These are phyloP conservation scores for Sugiyamaella lignohabitans DNA, from an alignment of 805 yeast species.

Conservation along the genomic window DNA sequence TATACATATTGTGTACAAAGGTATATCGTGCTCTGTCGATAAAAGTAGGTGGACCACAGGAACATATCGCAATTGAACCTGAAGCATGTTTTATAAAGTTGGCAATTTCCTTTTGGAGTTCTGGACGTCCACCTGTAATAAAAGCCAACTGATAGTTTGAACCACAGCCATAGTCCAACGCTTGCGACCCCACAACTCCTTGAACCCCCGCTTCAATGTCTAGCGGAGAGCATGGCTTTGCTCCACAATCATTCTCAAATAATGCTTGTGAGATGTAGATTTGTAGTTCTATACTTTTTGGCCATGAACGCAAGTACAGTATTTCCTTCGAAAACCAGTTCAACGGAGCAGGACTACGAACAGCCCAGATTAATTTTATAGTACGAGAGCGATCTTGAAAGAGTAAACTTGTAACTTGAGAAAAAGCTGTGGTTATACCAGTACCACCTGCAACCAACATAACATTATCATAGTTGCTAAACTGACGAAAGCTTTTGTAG, in stretches of 20 bases:
- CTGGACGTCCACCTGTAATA: conserved; percentile 9
- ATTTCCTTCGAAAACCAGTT: conserved; percentile 41
- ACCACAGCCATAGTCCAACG: background rate
- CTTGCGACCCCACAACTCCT: background rate
- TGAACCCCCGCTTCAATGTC: background rate
- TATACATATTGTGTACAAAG: conserved; percentile 23
- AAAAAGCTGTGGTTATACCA: conserved; percentile 59
- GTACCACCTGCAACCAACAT: conserved; percentile 67
- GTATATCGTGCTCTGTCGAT: conserved; percentile 48
- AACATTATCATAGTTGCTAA: conserved; percentile 46
- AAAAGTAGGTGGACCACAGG: conserved; percentile 55
- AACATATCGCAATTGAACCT: conserved; percentile 43
- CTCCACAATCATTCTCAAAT: too few relatives aligned
- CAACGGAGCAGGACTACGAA: conserved; percentile 47
- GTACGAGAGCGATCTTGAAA: background rate
- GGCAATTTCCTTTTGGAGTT: conserved; percentile 10
- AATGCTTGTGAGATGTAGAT: background rate
- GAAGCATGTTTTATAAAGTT: conserved; percentile 7
- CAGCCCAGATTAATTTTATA: conserved; percentile 53
- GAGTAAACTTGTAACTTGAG: conserved; percentile 33
- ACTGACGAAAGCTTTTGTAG: conserved; percentile 50
- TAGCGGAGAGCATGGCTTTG: too few relatives aligned
- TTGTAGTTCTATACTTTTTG: background rate
- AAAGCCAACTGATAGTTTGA: background rate
- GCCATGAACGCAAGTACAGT: conserved; percentile 18